phyloP scores from a whole-genome alignment of 2,329 filamentous ascomycete genomes.

The Dothidotthia symphoricarpi region DNA sequence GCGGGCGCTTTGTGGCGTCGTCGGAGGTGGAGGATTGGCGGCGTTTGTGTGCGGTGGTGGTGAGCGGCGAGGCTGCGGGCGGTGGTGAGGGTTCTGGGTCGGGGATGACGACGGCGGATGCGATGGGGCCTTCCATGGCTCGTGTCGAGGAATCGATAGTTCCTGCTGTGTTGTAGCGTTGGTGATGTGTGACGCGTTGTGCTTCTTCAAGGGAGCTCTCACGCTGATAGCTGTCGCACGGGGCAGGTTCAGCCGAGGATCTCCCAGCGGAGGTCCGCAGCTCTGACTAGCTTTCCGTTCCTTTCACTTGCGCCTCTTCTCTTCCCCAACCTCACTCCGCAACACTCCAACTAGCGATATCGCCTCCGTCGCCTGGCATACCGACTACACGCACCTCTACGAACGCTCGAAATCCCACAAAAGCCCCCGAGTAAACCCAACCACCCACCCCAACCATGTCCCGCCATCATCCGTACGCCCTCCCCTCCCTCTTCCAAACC shows the following conservation, averaged over 20 bases:
- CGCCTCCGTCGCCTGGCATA: no score
- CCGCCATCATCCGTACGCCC: slow-evolving; percentile 82
- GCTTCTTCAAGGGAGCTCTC: not conserved
- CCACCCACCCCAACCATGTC: slow-evolving; percentile 61
- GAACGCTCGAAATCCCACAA: no score
- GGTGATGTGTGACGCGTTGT: not conserved
- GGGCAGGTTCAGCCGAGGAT: slow-evolving; percentile 16
- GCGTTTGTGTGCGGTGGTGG: slow-evolving; percentile 45
- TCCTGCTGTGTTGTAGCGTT: no score
- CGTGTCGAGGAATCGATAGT: slow-evolving; percentile 8
- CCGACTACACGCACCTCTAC: no score
- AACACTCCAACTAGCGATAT: no score
- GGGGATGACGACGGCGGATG: slow-evolving; percentile 56
- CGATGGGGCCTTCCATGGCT: slow-evolving; percentile 46
- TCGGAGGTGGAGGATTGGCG: slow-evolving; percentile 55
- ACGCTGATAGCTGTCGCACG: slow-evolving; percentile 25
- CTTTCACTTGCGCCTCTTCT: no score
- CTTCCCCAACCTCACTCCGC: no score
- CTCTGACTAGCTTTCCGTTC: no score
- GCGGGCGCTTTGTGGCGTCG: slow-evolving; percentile 53
- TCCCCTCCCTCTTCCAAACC: slow-evolving; percentile 3
- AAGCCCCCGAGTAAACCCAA: not conserved
- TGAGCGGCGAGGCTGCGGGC: slow-evolving; percentile 25
- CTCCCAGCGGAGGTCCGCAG: slow-evolving; percentile 15
- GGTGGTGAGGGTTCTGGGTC: slow-evolving; percentile 39